Evolutionary conservation across 441 rosid species (phyloP), one percentile per base, ranked within the genome.

Genomic region (Flueggea neowawraea): DNA sequence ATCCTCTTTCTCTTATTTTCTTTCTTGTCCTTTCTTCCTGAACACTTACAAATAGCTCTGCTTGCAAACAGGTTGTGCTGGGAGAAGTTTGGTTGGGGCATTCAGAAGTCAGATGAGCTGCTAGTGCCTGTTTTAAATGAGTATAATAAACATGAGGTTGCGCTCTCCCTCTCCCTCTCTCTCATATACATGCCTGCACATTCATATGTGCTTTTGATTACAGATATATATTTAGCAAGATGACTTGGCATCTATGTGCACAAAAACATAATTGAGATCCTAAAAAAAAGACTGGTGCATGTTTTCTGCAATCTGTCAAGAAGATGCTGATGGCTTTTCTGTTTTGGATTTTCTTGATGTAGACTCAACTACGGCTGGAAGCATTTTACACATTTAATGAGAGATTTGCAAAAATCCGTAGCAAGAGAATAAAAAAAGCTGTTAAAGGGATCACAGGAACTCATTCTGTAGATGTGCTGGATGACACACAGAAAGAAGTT

Each of bases 291-390:
- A 4, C 14, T 47, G 1, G 50, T 47, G 28, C 28, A 22, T 22
- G 28, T 2, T 5, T 36, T 36, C 41, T 36, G 41, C 41, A 36
- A 36, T 36, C 41, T 43, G 28, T n/a, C 14, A 45, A 63, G 52
- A 61, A 44, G 44, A 14, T 60, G 60, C 65, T 75, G 73, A 79
- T 31, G 71, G 4, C 36, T 45, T 61, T 63, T 64, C 64, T 65
- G n/a, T 59, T 73, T 39, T 74, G 48, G 59, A 39, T 61, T 66
- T 12, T 64, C 68, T 72, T 53, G 13, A 72, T 75, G 28, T 61
- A 95, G 99, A 95, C 95, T 70, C 99, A 90, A 89, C 84, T 95
- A 67, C 87, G 96, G 44, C 70, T 89, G 73, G 99, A 95, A 79
- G 99, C 98, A 69, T 95, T 91, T 77, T 95, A 95, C 75, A 76